Base-by-base conservation (phyloP, 2,329 filamentous ascomycete genomes). In the Fusarium armeniacum region DNA sequence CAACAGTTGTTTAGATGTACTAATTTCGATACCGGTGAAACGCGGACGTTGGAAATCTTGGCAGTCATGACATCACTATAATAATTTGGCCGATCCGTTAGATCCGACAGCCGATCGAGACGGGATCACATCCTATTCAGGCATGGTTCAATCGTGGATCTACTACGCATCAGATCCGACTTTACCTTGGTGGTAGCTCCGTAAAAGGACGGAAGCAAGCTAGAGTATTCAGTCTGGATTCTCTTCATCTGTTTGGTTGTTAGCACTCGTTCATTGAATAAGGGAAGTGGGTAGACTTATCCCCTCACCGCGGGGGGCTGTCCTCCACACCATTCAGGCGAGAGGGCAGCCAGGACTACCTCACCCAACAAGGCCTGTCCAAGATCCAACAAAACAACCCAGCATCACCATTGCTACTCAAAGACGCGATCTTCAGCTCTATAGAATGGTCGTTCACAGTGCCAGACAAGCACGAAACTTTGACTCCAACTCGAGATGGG, bases 401-500 rank as follows among this genome's bases (percentile, higher is more conserved):
- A 67, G 40, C 53, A 41, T 54, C 44, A 33, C 70, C 62, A 64
- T 57, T 62, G 67, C 65, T 50, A 47, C 65, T 52, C 55, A 55
- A 38, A 36, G 52, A 49, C 49, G 46, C 56, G 28, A 20, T 36
- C 51, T 58, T 47, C 28, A 43, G 54, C 52, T 43, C 30, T 41
- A 36, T 41, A 33, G 40, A 63, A 44, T 60, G 64, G 57, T 61
- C 53, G 47, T 62, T 56, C 58, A 63, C 73, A 76, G 47, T 55
- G 67, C 83, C 86, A 83, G 93, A 95, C 92, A 94, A 95, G 93
- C 87, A 86, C 93, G 84, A 93, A 90, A 85, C 93, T 94, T 93
- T 97, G 93, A 97, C 90, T 84, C 92, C 92, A 93, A 94, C 92
- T 87, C 90, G 79, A 89, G 92, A 93, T 93, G 93, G 92, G 92